A percentile compares a stretch with the other conserved stretches of the same genome.
phyloP scores from a whole-genome alignment of 2,329 filamentous ascomycete genomes.

The Pyrenophora tritici-repentis region DNA sequence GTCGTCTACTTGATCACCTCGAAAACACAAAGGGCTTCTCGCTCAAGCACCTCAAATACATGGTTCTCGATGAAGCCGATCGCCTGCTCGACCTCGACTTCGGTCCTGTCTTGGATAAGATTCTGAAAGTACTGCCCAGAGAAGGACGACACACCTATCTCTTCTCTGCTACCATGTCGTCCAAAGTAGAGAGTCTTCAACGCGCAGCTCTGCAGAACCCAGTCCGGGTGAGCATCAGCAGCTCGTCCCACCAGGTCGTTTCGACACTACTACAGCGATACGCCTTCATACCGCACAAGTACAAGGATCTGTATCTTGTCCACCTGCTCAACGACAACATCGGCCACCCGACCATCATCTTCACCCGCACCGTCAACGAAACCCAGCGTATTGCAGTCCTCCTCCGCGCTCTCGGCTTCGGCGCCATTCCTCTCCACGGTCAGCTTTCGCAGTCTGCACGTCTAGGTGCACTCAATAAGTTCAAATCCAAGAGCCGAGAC shows the following conservation, averaged over 20 bases:
- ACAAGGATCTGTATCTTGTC: conserved; percentile 90
- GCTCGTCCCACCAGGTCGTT: conserved; percentile 88
- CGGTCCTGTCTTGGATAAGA: conserved; percentile 88
- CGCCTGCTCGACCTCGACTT: conserved; percentile 92
- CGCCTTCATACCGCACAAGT: conserved; percentile 73
- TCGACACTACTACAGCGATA: conserved; percentile 85
- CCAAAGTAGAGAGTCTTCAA: conserved; percentile 90
- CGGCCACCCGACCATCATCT: conserved; percentile 87
- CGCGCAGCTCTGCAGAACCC: conserved; percentile 86
- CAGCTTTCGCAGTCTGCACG: conserved; percentile 87
- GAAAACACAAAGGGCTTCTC: conserved; percentile 98
- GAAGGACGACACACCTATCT: conserved; percentile 68
- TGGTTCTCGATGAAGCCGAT: conserved; percentile 96
- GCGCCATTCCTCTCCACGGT: conserved; percentile 89
- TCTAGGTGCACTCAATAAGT: conserved; percentile 87
- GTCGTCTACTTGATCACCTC: conserved; percentile 85
- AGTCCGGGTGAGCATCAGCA: conserved; percentile 78
- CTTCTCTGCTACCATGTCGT: conserved; percentile 93
- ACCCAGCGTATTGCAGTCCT: conserved; percentile 84
- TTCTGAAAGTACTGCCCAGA: conserved; percentile 80
- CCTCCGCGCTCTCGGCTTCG: conserved; percentile 81
- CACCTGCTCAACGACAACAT: conserved; percentile 83
- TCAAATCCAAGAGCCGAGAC: conserved; percentile 76
- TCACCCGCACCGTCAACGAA: conserved; percentile 90
- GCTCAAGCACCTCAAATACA: conserved; percentile 77